Evolutionary conservation across 2,329 filamentous ascomycete genomes (phyloP), one percentile per base, ranked within the genome.

Genomic region (Ophiostoma himal-ulmi): DNA sequence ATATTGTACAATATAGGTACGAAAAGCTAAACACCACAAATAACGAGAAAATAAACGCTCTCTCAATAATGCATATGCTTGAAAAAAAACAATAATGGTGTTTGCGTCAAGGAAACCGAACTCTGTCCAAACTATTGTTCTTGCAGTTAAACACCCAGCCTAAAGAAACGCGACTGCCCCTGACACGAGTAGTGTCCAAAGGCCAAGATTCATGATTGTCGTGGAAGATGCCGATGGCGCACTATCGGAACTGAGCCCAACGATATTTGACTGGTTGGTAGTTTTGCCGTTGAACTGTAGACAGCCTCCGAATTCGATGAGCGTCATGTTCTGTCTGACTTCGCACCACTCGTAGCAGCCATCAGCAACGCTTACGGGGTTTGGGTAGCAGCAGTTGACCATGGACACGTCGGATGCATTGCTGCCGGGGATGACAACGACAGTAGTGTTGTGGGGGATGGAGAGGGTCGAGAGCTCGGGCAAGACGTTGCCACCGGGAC

Each of bases 311-410:
- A 62, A 62, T 1, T 34, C 57, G 1, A 20, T 36, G 3, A 36
- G 3, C 1, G 57, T 34, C 57, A 22, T 36, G 30, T 62, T 62
- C n/a, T 36, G 1, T 13, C 10, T 30, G 1, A 62, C 57, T 36
- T 34, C 57, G 26, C 57, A 62, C 57, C 57, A 64, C 57, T 64
- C 26, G 14, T 64, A 34, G 57, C 57, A 34, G 57, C 57, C 37
- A 22, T 26, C 52, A 5, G 30, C 57, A 20, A 64, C 57, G 6
- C 11, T 0, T 20, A 64, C 57, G 36, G 26, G 57, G 5, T 36
- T 7, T 14, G 57, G 30, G 13, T 34, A 64, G 60, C 60, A 64
- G 60, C 60, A 64, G 60, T 64, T 64, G 30, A 37, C 60, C 30
- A 64, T 37, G 34, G 60, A 14, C 14, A 30, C 60, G 20, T 64